Evolutionary conservation across 1,284 basidiomycete genomes (phyloP), one percentile per base, ranked within the genome.

Genomic region (Ustilago cynodontis): DNA sequence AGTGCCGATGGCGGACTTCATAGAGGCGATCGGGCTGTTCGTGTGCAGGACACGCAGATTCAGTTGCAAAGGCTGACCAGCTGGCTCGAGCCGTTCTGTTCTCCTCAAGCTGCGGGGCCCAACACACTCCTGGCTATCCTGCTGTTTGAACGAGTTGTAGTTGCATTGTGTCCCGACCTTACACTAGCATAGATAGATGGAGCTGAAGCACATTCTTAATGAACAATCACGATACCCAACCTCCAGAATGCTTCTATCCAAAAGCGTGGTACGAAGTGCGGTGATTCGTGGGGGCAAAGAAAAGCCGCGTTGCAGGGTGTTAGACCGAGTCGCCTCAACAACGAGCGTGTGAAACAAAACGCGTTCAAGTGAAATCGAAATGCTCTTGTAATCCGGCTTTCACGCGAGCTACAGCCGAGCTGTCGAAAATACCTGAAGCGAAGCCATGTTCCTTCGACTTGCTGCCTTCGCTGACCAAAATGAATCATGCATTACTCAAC

Each of bases 81-180:
- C 8, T 71, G 66, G 63, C 67, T 79, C 9, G 66, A 59, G 18
- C 77, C 77, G 0, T 55, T 79, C 28, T 79, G 77, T 45, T 71
- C 74, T n/a, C 61, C 74, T 20, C 66, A 77, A 45, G 72, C 77
- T n/a, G 66, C 66, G 13, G 74, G 70, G 8, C 67, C 74, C 26
- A 77, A 77, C 31, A 79, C 77, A 26, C 65, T 71, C 13, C 52
- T 79, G 22, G 74, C 69, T n/a, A 62, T 77, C 43, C 35, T 72
- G 65, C 45, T 79, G 5, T 59, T 77, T 8, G 77, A 79, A 64
- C 59, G 77, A 28, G 59, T 79, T 16, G n/a, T 72, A 2, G 74
- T 53, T 0, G 54, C 51, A 3, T 33, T 79, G n/a, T 71, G 67
- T 49, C 77, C 77, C 14, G 69, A 71, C 26, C 28, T 79, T 33